These are phyloP conservation scores for Dicorynia guianensis DNA, from an alignment of 306 rosid species.

Conservation along the genomic window DNA sequence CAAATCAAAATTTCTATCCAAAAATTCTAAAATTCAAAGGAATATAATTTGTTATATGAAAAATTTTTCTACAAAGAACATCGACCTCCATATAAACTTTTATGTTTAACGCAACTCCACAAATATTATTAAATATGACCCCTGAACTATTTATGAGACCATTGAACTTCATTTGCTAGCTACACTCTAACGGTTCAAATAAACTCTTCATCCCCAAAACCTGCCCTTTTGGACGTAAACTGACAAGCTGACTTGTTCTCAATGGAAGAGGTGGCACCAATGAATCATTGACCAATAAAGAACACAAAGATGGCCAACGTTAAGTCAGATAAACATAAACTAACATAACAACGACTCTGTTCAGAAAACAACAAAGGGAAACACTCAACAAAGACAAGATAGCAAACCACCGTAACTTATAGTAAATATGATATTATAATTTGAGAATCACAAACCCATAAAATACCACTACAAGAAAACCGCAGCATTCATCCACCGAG, in stretches of 20 bases:
- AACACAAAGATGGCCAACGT: not conserved
- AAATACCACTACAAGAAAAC: not conserved
- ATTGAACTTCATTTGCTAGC: not conserved
- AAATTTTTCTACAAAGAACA: constrained; percentile 5
- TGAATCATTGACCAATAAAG: not conserved
- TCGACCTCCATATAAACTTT: constrained; percentile 14
- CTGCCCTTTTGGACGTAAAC: not conserved
- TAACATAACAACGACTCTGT: not conserved
- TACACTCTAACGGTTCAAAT: not conserved
- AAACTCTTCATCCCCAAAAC: not conserved
- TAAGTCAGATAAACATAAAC: constrained; percentile 4
- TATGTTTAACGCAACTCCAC: not conserved
- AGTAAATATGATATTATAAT: not conserved
- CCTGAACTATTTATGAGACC: not conserved
- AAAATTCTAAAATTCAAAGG: not conserved
- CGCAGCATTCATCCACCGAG: not conserved
- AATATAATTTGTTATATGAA: not conserved
- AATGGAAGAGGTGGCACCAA: constrained; percentile 2
- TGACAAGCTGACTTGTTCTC: not conserved
- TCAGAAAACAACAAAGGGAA: not conserved
- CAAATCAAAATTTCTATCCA: not conserved
- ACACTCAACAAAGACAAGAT: not conserved
- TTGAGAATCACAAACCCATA: not conserved
- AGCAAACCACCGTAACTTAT: not conserved
- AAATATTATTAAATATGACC: constrained; percentile 11